Percentiles rank a stretch among this genome's conserved stretches.
These are phyloP conservation scores for Globisporangium viniferum DNA, from an alignment of 352 stramenopile genomes.

Conservation along the genomic window DNA sequence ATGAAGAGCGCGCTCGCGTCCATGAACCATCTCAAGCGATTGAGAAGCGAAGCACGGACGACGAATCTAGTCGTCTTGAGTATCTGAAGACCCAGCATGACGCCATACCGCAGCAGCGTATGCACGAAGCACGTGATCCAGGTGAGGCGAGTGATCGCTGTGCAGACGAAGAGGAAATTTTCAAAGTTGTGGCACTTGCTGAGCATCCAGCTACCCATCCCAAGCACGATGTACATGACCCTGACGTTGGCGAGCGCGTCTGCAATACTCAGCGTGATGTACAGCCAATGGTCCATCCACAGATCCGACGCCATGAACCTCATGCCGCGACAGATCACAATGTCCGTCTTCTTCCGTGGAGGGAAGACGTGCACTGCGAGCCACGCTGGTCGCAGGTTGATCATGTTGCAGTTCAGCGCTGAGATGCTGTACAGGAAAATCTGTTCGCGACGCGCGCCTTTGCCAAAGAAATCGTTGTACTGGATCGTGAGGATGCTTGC, in stretches of 20 bases:
- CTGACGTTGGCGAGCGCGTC: conserved; percentile 41
- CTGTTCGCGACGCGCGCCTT: conserved; percentile 26
- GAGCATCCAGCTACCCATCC: conserved; percentile 53
- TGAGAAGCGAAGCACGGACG: background rate
- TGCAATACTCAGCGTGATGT: conserved; percentile 51
- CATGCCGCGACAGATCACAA: conserved; percentile 28
- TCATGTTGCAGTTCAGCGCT: conserved; percentile 29
- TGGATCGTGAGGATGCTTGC: conserved; percentile 26
- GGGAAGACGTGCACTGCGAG: conserved; percentile 32
- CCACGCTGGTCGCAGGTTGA: conserved; percentile 35
- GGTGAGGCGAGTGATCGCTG: conserved; percentile 37
- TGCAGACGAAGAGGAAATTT: conserved; percentile 51
- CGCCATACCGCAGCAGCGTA: conserved; percentile 20
- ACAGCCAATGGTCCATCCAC: conserved; percentile 69
- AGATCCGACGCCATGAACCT: conserved; percentile 48
- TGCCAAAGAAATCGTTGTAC: conserved; percentile 44
- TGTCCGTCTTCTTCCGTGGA: conserved; percentile 26
- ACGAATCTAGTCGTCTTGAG: conserved; percentile 36
- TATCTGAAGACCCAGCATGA: conserved; percentile 33
- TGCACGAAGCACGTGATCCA: conserved; percentile 56
- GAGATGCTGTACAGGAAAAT: conserved; percentile 43
- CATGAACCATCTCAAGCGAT: background rate
- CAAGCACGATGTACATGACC: conserved; percentile 38
- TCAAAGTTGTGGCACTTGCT: conserved; percentile 30
- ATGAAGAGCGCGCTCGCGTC: conserved; percentile 11